phyloP scores from a whole-genome alignment of 768 basidiomycete genomes.

The Tylopilus rubrobrunneus region DNA sequence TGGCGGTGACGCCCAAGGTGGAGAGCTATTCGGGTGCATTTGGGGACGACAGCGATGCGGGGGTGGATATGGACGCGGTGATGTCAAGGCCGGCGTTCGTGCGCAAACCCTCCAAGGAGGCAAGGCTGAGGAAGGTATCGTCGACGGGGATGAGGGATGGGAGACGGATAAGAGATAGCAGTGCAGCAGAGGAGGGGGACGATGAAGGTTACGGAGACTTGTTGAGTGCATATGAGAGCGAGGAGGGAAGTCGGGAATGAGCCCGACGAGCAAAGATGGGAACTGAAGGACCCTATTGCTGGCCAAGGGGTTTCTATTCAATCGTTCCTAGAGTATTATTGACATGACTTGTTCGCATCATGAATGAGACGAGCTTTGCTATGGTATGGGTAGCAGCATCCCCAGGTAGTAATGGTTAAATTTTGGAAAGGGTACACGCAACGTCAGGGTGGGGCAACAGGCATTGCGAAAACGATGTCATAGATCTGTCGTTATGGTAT shows the following conservation, averaged over 20 bases:
- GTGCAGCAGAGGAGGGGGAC: conserved; percentile 72
- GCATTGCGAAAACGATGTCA: no score
- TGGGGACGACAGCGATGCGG: neutral
- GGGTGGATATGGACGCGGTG: conserved; percentile 3
- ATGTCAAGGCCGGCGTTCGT: conserved; percentile 22
- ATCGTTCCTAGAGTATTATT: neutral
- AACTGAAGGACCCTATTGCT: neutral
- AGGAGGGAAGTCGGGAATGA: conserved; percentile 44
- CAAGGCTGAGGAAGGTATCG: conserved; percentile 46
- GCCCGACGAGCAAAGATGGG: neutral
- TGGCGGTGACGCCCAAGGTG: conserved; percentile 56
- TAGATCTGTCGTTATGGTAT: no score
- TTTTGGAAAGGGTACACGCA: no score
- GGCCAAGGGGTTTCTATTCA: neutral
- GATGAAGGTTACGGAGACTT: conserved; percentile 74
- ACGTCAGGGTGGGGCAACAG: no score
- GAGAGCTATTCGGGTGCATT: conserved; percentile 40
- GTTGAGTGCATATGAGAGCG: conserved; percentile 79
- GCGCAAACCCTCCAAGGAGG: conserved; percentile 31
- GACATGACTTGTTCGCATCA: no score
- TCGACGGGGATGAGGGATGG: conserved; percentile 36
- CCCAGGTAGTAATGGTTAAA: no score
- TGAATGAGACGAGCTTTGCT: neutral
- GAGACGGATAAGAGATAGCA: conserved; percentile 43
- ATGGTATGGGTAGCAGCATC: no score